These are phyloP conservation scores for Alternaria ventricosa DNA, from an alignment of 2,329 filamentous ascomycete genomes.

Conservation along the genomic window DNA sequence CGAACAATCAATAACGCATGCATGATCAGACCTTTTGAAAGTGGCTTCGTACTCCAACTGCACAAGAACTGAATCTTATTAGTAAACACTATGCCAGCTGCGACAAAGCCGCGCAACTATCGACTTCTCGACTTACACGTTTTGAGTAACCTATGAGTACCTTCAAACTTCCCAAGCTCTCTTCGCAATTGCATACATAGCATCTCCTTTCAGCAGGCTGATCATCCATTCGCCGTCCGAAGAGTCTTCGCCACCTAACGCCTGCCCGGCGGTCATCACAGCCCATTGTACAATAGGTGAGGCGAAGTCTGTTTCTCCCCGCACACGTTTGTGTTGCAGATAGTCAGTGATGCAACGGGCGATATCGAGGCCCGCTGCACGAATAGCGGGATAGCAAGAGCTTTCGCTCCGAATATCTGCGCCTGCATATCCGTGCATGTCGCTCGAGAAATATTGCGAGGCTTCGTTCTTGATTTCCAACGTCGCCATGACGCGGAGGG, in stretches of 20 bases:
- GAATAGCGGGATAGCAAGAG: constrained; percentile 6
- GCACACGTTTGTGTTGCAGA: constrained; percentile 11
- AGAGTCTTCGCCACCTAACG: constrained; percentile 7
- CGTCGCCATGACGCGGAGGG: constrained; percentile 28
- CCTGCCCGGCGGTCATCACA: constrained; percentile 24
- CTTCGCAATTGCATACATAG: neutral
- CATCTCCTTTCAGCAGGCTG: neutral
- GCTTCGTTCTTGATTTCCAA: neutral
- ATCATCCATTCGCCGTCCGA: neutral
- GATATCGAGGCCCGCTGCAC: constrained; percentile 23
- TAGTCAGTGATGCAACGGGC: constrained; percentile 30
- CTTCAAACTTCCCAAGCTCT: neutral
- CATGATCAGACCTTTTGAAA: neutral
- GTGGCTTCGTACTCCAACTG: neutral
- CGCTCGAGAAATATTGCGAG: neutral
- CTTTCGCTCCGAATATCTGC: neutral
- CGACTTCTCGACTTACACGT: neutral
- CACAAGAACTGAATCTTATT: neutral
- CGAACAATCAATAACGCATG: neutral
- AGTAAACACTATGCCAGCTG: neutral
- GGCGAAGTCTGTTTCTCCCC: constrained; percentile 3
- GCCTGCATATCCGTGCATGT: neutral
- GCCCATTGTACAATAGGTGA: constrained; percentile 33
- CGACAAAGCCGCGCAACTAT: neutral
- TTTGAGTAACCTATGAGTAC: neutral